Base-by-base conservation (phyloP, 2,329 filamentous ascomycete species). In the Venturia carpophila region DNA sequence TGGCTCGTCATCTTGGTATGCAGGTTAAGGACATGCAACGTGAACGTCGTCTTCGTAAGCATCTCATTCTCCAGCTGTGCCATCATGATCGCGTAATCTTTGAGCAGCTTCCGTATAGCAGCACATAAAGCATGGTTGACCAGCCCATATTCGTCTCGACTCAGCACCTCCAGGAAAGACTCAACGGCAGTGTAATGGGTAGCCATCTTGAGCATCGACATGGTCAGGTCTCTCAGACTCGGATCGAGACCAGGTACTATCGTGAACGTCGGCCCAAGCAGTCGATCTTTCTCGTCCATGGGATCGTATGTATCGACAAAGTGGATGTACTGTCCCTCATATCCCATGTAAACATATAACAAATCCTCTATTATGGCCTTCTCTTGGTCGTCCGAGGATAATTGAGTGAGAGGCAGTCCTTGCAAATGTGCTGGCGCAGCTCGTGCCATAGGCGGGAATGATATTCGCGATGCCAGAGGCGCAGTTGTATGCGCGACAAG, bases 61-160 rank as follows among this genome's bases (percentile, higher is more conserved):
- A 95, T 90, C 72, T 97, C 93, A 65, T 91, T 91, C 76, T 99
- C 94, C 42, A 99, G 81, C 74, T 99, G 94, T 21, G 92, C 92
- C 71, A 97, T 86, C 76, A 99, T 85, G 65, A 96, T 87, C 66
- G 97, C 81, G 73, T 97, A 99, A 75, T 99, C 94, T 66, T 96
- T 94, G 37, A 99, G 79, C 56, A 95, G 82, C 73, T 91, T 95
- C 67, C 94, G 86, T 71, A 99, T 91, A 9, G 93, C 90, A n/a
- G 94, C 93, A 75, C 94, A 97, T 41, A 99, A 80, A 0, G 94
- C 92, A 77, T 99, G 94, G 73, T 95, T 97, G 67, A 99, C 93
- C 24, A 90, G 88, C 10, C 94, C 94, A 75, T 93, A 97, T 73
- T 97, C 91, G 63, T 94, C 91, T 52, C 91, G 83, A 73, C 92